phyloP scores from a whole-genome alignment of 257 asterid genomes.

The Capsicum chinense region DNA sequence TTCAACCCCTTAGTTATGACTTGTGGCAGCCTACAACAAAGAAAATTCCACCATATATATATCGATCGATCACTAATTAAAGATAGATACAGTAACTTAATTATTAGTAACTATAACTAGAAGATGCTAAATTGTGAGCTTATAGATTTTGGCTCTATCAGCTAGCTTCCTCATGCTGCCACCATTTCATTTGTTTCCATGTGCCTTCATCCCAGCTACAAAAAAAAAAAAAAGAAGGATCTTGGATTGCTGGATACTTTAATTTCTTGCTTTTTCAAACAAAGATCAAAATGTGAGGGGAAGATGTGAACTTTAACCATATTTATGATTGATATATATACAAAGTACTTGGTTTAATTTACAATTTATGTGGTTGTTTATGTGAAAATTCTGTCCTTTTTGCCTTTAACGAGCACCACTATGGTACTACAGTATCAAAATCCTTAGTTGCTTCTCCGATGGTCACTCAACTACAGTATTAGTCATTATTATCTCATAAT shows the following conservation, averaged over 20 bases:
- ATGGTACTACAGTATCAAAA: neutral
- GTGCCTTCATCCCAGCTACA: neutral
- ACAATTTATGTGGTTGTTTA: neutral
- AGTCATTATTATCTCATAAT: too few relatives aligned
- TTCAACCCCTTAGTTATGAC: constrained; percentile 4
- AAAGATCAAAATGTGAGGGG: neutral
- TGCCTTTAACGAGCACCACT: neutral
- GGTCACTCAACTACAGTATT: too few relatives aligned
- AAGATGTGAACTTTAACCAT: too few relatives aligned
- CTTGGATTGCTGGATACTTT: neutral
- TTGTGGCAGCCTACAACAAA: neutral
- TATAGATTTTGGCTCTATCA: constrained; percentile 19
- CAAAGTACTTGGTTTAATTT: neutral
- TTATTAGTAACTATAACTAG: neutral
- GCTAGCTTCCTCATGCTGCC: neutral
- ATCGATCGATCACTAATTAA: neutral
- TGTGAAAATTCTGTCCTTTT: neutral
- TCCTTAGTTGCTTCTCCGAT: too few relatives aligned
- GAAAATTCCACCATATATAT: constrained; percentile 15
- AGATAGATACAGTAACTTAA: neutral
- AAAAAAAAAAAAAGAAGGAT: neutral
- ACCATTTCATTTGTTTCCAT: neutral
- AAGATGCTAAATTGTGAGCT: neutral
- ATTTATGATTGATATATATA: too few relatives aligned
- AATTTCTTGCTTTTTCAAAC: neutral